phyloP scores from a whole-genome alignment of 2,329 filamentous ascomycete species.

The Sarocladium oryzae region DNA sequence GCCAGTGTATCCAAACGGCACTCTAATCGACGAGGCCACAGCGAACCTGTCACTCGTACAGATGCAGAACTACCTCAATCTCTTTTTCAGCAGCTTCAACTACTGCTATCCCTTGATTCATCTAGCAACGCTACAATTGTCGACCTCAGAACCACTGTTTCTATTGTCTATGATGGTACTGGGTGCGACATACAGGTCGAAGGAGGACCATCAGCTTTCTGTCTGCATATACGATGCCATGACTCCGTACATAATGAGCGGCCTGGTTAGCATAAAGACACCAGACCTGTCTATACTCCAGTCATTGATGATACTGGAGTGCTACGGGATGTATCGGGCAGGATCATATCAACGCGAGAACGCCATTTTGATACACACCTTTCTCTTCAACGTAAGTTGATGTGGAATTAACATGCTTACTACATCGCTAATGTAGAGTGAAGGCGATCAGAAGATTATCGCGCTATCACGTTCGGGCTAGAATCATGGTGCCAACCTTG shows the following conservation, averaged over 20 bases:
- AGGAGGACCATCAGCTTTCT: constrained; percentile 52
- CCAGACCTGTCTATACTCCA: constrained; percentile 56
- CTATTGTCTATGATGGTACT: constrained; percentile 49
- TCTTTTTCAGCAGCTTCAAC: constrained; percentile 57
- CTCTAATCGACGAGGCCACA: constrained; percentile 26
- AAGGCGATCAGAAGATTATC: constrained; percentile 3
- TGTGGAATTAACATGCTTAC: too few relatives aligned
- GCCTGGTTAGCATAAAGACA: constrained; percentile 47
- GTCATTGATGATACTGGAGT: constrained; percentile 55
- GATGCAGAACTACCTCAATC: constrained; percentile 49
- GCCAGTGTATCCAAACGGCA: constrained; percentile 37
- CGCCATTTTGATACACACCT: constrained; percentile 46
- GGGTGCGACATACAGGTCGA: constrained; percentile 55
- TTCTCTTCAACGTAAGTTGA: constrained; percentile 28
- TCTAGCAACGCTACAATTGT: constrained; percentile 48
- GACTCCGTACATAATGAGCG: constrained; percentile 50
- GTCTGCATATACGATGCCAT: constrained; percentile 57
- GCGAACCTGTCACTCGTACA: constrained; percentile 39
- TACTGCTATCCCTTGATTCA: constrained; percentile 54
- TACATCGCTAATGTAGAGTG: not conserved
- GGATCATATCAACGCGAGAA: constrained; percentile 59
- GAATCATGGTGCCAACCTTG: not conserved
- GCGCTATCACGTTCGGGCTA: not conserved
- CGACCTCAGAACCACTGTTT: constrained; percentile 42
- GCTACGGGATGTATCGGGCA: constrained; percentile 56